Percentiles rank a stretch among this genome's conserved stretches.
These are phyloP conservation scores for Venustampulla echinocandica DNA, from an alignment of 495 filamentous ascomycete species.

Conservation along the genomic window DNA sequence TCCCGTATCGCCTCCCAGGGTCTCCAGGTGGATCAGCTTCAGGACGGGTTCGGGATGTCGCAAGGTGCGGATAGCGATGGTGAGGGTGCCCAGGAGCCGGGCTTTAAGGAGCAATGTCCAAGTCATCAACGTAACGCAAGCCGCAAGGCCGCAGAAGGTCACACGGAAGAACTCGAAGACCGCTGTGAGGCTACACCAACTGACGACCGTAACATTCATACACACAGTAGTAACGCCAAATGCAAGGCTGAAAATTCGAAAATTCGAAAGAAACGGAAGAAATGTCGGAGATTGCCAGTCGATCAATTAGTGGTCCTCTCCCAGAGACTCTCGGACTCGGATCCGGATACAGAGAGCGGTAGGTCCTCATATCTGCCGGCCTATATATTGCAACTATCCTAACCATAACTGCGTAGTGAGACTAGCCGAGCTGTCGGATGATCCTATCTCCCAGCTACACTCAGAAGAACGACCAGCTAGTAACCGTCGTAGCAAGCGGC, in stretches of 20 bases:
- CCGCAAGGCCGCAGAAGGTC: too few relatives aligned
- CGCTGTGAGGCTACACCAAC: too few relatives aligned
- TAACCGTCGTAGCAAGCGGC: not conserved
- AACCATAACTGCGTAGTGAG: not conserved
- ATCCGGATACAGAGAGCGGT: not conserved
- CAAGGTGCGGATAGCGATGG: not conserved
- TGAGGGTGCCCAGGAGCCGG: not conserved
- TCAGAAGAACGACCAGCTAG: not conserved
- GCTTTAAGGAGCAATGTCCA: not conserved
- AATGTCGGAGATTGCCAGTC: slow-evolving; percentile 11
- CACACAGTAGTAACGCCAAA: not conserved
- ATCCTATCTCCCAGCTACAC: slow-evolving; percentile 16
- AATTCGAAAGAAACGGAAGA: not conserved
- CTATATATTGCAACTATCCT: not conserved
- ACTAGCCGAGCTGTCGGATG: slow-evolving; percentile 11
- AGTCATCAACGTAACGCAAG: too few relatives aligned
- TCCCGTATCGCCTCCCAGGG: not conserved
- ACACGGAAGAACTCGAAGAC: too few relatives aligned
- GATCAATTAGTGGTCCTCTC: slow-evolving; percentile 8
- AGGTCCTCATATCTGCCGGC: not conserved
- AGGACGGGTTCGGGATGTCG: not conserved
- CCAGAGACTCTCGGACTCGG: not conserved
- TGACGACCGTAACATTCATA: too few relatives aligned
- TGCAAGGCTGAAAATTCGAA: not conserved
- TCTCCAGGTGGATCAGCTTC: too few relatives aligned